A percentile compares a stretch with the other conserved stretches of the same genome.
Conservation (phyloP, 345 rosid species). For the Moricandia moricandioides region DNA sequence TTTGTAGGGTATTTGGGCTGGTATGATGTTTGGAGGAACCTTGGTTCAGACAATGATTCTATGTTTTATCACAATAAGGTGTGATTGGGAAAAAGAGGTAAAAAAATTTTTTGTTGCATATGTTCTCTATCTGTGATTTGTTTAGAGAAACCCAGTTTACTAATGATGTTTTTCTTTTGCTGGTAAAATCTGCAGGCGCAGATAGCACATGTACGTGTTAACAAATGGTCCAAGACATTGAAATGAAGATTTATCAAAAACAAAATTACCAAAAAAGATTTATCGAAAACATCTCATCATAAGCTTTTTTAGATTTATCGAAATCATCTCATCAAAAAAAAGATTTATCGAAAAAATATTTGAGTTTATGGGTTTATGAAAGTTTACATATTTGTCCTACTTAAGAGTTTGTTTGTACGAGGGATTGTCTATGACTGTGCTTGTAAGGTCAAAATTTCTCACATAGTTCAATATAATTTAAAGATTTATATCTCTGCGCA, state of each 20-base stretch:
- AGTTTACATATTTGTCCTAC: neutral
- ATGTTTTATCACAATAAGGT: slow-evolving; percentile 47
- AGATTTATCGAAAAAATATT: too few relatives aligned
- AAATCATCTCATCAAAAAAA: too few relatives aligned
- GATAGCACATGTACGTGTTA: slow-evolving; percentile 53
- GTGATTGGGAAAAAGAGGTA: slow-evolving; percentile 88
- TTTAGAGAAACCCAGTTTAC: neutral
- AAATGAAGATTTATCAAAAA: slow-evolving; percentile 1
- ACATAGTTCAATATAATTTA: neutral
- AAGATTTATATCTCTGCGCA: neutral
- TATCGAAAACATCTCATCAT: neutral
- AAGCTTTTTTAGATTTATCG: neutral
- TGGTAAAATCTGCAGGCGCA: slow-evolving; percentile 55
- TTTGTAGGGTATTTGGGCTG: slow-evolving; percentile 78
- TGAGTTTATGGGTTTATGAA: neutral
- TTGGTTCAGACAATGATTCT: slow-evolving; percentile 65
- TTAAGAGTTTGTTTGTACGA: neutral
- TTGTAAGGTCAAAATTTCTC: neutral
- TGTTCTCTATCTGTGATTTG: neutral
- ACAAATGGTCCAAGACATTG: slow-evolving; percentile 47
- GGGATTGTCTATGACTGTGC: neutral
- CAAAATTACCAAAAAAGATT: too few relatives aligned
- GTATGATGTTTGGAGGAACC: slow-evolving; percentile 90
- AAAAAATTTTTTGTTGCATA: neutral
- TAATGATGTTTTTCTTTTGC: neutral